A percentile compares a stretch with the other conserved stretches of the same genome.
phyloP scores from a whole-genome alignment of 2,329 filamentous ascomycete species.

The Botrytis tulipae region DNA sequence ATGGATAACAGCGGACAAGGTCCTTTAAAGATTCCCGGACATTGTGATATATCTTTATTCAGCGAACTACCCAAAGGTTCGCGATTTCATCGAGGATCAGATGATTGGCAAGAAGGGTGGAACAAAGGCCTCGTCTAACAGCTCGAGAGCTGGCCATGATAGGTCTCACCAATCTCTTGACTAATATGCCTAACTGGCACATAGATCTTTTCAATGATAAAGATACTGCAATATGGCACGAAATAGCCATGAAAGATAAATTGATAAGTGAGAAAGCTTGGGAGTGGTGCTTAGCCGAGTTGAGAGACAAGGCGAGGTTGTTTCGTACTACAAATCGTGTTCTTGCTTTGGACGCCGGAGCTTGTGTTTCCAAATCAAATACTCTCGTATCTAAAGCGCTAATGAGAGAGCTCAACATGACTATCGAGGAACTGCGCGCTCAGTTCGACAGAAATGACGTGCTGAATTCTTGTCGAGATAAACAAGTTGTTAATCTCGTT shows the following conservation, averaged over 20 bases:
- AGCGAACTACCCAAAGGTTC: background rate
- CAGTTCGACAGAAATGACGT: background rate
- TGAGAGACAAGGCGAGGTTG: background rate
- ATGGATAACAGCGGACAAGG: background rate
- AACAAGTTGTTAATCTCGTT: background rate
- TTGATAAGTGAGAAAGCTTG: background rate
- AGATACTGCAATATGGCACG: background rate
- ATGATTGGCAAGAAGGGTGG: background rate
- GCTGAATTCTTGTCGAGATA: background rate
- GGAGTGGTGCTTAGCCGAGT: background rate
- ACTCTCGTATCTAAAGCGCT: background rate
- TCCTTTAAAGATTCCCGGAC: background rate
- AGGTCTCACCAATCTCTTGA: background rate
- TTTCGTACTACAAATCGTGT: background rate
- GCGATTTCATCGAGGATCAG: background rate
- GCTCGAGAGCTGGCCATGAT: background rate
- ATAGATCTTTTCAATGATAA: background rate
- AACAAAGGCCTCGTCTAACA: background rate
- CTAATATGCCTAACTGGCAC: background rate
- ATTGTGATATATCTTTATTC: background rate
- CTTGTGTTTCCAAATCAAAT: background rate
- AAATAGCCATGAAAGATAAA: background rate
- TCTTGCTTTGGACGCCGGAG: background rate
- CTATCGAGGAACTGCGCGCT: background rate
- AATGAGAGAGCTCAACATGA: background rate